These are phyloP conservation scores for Diaporthe aspalathi DNA, from an alignment of 2,329 filamentous ascomycete species.

Conservation along the genomic window DNA sequence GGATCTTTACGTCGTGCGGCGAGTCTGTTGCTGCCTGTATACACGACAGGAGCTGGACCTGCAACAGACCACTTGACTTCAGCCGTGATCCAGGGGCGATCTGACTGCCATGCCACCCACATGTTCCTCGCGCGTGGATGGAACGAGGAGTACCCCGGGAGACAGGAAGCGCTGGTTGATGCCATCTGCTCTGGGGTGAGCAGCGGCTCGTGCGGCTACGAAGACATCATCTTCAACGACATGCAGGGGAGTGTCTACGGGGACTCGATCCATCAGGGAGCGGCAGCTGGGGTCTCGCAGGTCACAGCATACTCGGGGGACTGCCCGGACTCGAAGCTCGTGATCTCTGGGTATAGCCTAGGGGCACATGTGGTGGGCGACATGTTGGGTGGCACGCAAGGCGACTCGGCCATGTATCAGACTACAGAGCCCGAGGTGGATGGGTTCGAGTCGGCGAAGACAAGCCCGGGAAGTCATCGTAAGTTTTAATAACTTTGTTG, in stretches of 20 bases:
- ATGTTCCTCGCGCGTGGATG: constrained; percentile 19
- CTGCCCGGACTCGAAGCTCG: constrained; percentile 9
- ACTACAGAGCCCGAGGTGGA: constrained; percentile 6
- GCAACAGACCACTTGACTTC: background rate
- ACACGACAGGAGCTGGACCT: background rate
- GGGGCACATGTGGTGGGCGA: constrained; percentile 17
- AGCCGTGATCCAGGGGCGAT: background rate
- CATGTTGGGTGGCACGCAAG: constrained; percentile 10
- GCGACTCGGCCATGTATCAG: background rate
- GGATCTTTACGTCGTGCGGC: background rate
- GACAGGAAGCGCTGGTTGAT: background rate
- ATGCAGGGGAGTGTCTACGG: constrained; percentile 15
- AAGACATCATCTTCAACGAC: constrained; percentile 17
- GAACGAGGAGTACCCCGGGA: constrained; percentile 15
- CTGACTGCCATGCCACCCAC: constrained; percentile 4
- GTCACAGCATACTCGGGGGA: constrained; percentile 6
- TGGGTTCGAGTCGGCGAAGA: constrained; percentile 3
- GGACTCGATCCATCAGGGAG: background rate
- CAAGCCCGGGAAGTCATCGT: constrained; percentile 8
- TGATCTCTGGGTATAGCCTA: constrained; percentile 6
- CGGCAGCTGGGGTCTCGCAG: background rate
- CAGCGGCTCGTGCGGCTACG: background rate
- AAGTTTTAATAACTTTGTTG: background rate
- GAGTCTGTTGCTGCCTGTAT: background rate
- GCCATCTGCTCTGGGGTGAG: constrained; percentile 1